Base-by-base conservation (phyloP, 768 basidiomycete genomes). In the Rossbeevera mucosa region DNA sequence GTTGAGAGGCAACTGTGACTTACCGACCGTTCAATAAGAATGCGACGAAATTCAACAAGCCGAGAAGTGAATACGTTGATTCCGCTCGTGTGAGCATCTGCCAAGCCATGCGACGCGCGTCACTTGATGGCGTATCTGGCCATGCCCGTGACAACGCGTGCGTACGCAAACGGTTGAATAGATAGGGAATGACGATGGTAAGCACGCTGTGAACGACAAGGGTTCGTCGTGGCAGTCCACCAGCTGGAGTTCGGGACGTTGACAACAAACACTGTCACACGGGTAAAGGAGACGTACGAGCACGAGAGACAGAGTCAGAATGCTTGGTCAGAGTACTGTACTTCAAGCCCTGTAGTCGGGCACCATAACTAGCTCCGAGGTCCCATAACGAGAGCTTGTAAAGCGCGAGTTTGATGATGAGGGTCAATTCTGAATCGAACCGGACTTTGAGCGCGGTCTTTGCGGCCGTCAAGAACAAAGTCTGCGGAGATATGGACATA, bases 21-120 rank as follows among this genome's bases (percentile, higher is more conserved):
- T 64, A 91, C 94, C 81, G 79, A 54, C 94, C 94, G 65, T 91
- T 80, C 80, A 84, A 88, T 28, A 99, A 67, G 63, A 99, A 99
- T 5, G 77, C 76, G 9, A 89, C 62, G 59, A 96, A 94, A 60
- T 86, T 94, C n/a, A 79, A 53, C 26, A 95, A 73, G 25, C 81
- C 77, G 40, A 86, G 66, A 14, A 82, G 65, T 5, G 80, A 76
- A 54, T 91, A 81, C 0, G 76, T 62, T 5, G 87, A 82, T 73
- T 95, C 92, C 1, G 86, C 56, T 38, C 77, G 76, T 14, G 79
- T 79, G 12, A 95, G 72, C 0, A 76, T 46, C 49, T 79, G 80
- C 93, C 92, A 95, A 42, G 80, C 76, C 64, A 79, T 83, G 29
- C 87, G 80, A 36, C 88, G 77, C 56, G 74, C 73, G 69, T 94